phyloP scores from a whole-genome alignment of 2,329 filamentous ascomycete species.

The Incumbomyces delicatus region DNA sequence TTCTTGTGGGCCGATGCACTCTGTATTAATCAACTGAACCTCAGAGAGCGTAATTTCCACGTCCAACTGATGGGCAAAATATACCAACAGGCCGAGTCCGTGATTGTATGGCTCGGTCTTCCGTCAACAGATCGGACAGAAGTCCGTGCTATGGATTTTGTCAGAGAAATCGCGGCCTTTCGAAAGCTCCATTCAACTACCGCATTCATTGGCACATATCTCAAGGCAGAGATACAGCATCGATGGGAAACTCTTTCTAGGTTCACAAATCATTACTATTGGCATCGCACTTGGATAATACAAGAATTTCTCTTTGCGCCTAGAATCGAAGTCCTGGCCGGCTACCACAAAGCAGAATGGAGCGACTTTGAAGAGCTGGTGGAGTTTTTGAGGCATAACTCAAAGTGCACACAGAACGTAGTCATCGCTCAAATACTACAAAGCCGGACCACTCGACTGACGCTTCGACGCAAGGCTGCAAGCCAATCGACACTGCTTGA shows the following conservation, averaged over 20 bases:
- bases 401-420: neutral
- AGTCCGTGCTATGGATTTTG: constrained; percentile 16
- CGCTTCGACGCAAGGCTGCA: constrained; percentile 11
- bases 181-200: neutral
- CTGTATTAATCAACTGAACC: constrained; percentile 19
- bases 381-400: neutral
- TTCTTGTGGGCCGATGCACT: constrained; percentile 19
- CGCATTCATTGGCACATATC: neutral
- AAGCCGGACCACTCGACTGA: constrained; percentile 15
- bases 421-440: constrained; percentile 10
- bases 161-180: constrained; percentile 10
- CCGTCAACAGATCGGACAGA: constrained; percentile 14
- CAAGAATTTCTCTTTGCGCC: constrained; percentile 12
- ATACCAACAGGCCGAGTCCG: constrained; percentile 14
- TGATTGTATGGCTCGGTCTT: constrained; percentile 22
- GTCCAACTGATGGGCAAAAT: constrained; percentile 19
- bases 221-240: constrained; percentile 1
- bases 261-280: constrained; percentile 7
- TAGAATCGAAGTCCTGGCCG: constrained; percentile 16
- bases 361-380: constrained; percentile 5
- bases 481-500: constrained; percentile 13
- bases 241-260: constrained; percentile 9
- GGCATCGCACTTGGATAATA: constrained; percentile 11
- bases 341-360: constrained; percentile 7
- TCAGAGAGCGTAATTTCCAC: constrained; percentile 19